Conservation (phyloP, 2,329 filamentous ascomycete species). For the Saccharata proteae region DNA sequence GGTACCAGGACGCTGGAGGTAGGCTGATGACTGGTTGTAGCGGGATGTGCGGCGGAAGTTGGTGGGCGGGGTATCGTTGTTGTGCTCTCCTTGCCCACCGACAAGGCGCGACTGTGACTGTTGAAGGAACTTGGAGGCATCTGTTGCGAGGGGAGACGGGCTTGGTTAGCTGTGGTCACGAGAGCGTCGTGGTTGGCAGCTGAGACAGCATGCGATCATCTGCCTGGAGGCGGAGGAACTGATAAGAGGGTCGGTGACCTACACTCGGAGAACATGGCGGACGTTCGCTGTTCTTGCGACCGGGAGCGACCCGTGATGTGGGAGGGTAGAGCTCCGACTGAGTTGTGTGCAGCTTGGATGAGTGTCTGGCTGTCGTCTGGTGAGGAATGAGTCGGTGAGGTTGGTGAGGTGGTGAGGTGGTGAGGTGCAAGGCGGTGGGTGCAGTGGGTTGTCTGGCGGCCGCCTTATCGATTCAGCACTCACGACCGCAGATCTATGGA, state of each 20-base stretch:
- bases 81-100: slow-evolving; percentile 45
- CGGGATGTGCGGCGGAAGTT: slow-evolving; percentile 33
- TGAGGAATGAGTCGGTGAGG: too few relatives aligned
- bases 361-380: too few relatives aligned
- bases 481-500: too few relatives aligned
- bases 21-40: slow-evolving; percentile 36
- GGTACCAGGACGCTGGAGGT: slow-evolving; percentile 33
- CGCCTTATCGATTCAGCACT: too few relatives aligned
- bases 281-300: too few relatives aligned
- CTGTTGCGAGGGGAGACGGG: slow-evolving; percentile 35
- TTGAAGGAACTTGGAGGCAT: slow-evolving; percentile 91
- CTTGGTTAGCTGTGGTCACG: slow-evolving; percentile 34
- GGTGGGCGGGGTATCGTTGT: slow-evolving; percentile 9
- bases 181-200: slow-evolving; percentile 16
- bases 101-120: slow-evolving; percentile 90
- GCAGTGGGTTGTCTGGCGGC: too few relatives aligned
- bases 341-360: too few relatives aligned
- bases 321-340: too few relatives aligned
- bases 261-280: slow-evolving; percentile 80
- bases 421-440: too few relatives aligned
- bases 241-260: slow-evolving; percentile 33
- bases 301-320: too few relatives aligned
- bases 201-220: slow-evolving; percentile 18
- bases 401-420: too few relatives aligned
- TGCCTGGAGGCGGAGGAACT: slow-evolving; percentile 21